Evolutionary conservation across 108 stramenopile species (phyloP).

Genomic region (Thalassiosira profunda): DNA sequence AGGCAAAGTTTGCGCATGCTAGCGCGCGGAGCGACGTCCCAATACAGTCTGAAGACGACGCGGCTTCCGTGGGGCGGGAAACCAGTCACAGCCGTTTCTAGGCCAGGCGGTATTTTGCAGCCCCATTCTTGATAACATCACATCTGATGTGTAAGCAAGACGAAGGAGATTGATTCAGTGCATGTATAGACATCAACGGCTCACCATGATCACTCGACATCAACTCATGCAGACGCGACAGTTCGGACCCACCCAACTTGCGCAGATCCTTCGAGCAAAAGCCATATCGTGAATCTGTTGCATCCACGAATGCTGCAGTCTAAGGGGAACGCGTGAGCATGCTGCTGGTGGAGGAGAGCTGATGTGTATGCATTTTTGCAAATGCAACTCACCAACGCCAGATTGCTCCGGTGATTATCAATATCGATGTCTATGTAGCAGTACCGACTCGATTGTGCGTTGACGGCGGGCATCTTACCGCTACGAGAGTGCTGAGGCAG

Average conservation of each 20-base stretch:
- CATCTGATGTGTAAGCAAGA: no score
- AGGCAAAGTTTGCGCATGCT: slow-evolving; percentile 92
- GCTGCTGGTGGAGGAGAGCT: no score
- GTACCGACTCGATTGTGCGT: slow-evolving; percentile 27
- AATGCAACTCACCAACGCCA: slow-evolving; percentile 43
- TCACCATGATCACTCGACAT: slow-evolving; percentile 77
- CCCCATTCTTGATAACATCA: slow-evolving; percentile 43
- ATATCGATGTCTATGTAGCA: slow-evolving; percentile 52
- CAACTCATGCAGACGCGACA: slow-evolving; percentile 69
- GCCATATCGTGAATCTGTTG: slow-evolving; percentile 82
- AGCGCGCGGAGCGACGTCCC: slow-evolving; percentile 86
- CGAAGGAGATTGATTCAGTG: no score
- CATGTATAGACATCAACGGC: no score
- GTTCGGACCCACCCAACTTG: slow-evolving; percentile 75
- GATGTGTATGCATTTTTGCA: no score
- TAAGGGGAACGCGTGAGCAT: neutral
- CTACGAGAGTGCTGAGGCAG: no score
- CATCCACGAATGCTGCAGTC: slow-evolving; percentile 86
- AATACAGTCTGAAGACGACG: slow-evolving; percentile 73
- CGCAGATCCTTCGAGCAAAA: slow-evolving; percentile 71
- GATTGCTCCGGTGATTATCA: slow-evolving; percentile 40
- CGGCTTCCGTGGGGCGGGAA: slow-evolving; percentile 50
- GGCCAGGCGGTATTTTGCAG: slow-evolving; percentile 17
- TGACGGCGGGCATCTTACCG: slow-evolving; percentile 14
- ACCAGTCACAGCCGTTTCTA: slow-evolving; percentile 9